Evolutionary conservation across 305 asterid species (phyloP).

Genomic region (Fraxinus dipetala): DNA sequence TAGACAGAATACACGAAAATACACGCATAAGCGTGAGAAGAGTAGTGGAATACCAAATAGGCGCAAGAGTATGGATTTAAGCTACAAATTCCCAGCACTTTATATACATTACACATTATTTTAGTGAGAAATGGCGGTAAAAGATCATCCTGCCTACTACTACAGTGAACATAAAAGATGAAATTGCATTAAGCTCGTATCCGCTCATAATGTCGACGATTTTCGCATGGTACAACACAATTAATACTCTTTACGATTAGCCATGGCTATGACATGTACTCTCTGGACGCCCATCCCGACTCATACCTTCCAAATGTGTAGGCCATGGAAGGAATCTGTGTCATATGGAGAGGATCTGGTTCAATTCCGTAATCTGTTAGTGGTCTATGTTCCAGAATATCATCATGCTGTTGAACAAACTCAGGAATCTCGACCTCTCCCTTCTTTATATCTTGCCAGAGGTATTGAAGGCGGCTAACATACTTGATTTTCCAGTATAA

Average conservation of each 20-base stretch:
- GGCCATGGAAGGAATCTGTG: constrained; percentile 53
- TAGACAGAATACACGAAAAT: not conserved
- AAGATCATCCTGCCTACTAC: not conserved
- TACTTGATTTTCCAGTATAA: constrained; percentile 91
- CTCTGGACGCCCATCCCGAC: constrained; percentile 61
- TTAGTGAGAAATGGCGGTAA: not conserved
- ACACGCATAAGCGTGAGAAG: not conserved
- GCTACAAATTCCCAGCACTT: not conserved
- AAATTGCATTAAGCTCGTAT: not conserved
- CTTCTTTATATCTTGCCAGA: constrained; percentile 87
- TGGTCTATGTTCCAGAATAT: constrained; percentile 78
- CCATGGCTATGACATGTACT: constrained; percentile 40
- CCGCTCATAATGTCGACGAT: not conserved
- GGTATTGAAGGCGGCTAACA: constrained; percentile 82
- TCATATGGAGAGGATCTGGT: constrained; percentile 69
- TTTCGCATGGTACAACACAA: not conserved
- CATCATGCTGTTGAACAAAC: constrained; percentile 71
- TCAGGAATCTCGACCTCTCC: constrained; percentile 80
- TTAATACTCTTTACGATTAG: not conserved
- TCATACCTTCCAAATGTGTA: constrained; percentile 60
- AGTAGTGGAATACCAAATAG: not conserved
- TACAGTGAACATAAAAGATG: not conserved
- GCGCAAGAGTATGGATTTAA: not conserved
- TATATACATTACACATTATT: not conserved
- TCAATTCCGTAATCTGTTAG: constrained; percentile 92